Evolutionary conservation across 805 yeast genomes (phyloP).

Genomic region (Tetrapisispora phaffii): DNA sequence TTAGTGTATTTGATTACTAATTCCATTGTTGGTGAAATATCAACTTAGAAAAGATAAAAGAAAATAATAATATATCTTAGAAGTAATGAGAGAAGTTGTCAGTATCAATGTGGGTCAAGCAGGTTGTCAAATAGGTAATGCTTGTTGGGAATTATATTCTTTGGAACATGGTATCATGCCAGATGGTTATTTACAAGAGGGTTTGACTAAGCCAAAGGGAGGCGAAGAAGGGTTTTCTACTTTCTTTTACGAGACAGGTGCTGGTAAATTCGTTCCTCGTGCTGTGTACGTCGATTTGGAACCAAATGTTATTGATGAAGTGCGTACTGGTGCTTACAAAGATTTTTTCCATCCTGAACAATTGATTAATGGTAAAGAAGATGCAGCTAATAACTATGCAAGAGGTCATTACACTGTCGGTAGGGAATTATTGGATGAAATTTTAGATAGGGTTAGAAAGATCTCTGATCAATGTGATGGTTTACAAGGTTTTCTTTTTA

Average conservation of each 20-base stretch:
- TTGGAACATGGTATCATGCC: conserved; percentile 95
- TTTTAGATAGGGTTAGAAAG: conserved; percentile 90
- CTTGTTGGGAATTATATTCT: conserved; percentile 97
- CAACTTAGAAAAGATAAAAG: neutral
- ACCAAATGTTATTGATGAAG: conserved; percentile 96
- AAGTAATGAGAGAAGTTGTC: conserved; percentile 88
- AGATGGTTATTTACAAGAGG: conserved; percentile 80
- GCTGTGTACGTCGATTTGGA: conserved; percentile 95
- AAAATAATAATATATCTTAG: neutral
- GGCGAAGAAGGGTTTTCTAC: conserved; percentile 96
- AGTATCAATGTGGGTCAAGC: conserved; percentile 83
- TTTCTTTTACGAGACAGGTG: conserved; percentile 88
- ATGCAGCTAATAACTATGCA: conserved; percentile 97
- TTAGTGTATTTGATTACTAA: no score
- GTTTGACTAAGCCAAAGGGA: conserved; percentile 73
- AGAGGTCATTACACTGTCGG: conserved; percentile 99
- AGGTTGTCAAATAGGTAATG: conserved; percentile 98
- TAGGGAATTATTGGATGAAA: conserved; percentile 87
- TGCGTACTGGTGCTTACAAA: conserved; percentile 85
- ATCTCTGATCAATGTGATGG: conserved; percentile 97
- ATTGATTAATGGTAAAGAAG: conserved; percentile 93
- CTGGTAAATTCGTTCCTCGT: conserved; percentile 96
- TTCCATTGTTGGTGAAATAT: no score
- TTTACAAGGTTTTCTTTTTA: conserved; percentile 91
- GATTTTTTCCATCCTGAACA: conserved; percentile 97